Evolutionary conservation across 148 eudicot genomes (phyloP).

Genomic region (Rhododendron henanense): DNA sequence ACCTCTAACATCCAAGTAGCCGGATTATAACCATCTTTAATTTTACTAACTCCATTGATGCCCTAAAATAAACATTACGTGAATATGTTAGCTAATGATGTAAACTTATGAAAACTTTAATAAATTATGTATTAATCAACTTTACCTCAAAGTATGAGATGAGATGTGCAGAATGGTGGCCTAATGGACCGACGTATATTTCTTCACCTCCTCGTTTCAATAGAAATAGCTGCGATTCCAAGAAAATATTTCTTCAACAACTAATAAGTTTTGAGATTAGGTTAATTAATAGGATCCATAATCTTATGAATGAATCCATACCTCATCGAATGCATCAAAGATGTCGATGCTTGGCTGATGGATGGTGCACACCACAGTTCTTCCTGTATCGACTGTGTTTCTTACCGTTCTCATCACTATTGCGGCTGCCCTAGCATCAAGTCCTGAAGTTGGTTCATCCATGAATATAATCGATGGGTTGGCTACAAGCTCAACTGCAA

Average conservation of each 20-base stretch:
- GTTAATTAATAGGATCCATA: not conserved
- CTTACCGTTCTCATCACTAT: slow-evolving; percentile 71
- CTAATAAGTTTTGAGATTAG: not conserved
- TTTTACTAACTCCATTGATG: slow-evolving; percentile 49
- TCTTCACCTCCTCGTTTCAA: slow-evolving; percentile 63
- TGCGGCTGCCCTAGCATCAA: slow-evolving; percentile 80
- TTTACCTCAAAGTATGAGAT: slow-evolving; percentile 60
- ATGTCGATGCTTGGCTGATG: slow-evolving; percentile 80
- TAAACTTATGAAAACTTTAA: not conserved
- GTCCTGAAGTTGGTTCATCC: slow-evolving; percentile 72
- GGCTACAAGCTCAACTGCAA: slow-evolving; percentile 69
- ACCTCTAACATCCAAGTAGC: slow-evolving; percentile 82
- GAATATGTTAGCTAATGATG: not conserved
- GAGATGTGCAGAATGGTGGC: slow-evolving; percentile 48
- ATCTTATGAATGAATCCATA: not conserved
- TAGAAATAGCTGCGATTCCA: slow-evolving; percentile 42
- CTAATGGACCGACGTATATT: slow-evolving; percentile 64
- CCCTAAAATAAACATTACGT: slow-evolving; percentile 23
- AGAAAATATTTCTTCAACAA: not conserved
- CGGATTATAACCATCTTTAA: slow-evolving; percentile 67
- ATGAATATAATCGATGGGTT: slow-evolving; percentile 67
- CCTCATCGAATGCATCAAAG: slow-evolving; percentile 31
- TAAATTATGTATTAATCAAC: not conserved
- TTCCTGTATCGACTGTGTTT: slow-evolving; percentile 57
- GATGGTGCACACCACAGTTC: slow-evolving; percentile 70